A percentile compares a stretch with the other conserved stretches of the same genome.
These are phyloP conservation scores for Straminergon stramineum DNA, from an alignment of 225 moss, liverwort and hornwort genomes.

Conservation along the genomic window DNA sequence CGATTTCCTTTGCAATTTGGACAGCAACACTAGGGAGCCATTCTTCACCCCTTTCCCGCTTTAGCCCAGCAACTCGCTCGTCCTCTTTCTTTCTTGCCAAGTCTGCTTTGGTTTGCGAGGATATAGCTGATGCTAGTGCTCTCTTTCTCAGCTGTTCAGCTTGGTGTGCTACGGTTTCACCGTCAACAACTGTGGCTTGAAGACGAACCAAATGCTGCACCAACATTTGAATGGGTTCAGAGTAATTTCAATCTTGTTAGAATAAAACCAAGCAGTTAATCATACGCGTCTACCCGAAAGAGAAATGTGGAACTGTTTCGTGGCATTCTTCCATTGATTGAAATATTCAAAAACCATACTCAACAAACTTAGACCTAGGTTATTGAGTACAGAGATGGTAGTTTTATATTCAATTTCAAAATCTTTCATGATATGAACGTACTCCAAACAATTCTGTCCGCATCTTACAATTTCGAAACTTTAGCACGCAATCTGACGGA, in stretches of 20 bases:
- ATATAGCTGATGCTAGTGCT: slow-evolving; percentile 21
- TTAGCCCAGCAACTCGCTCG: slow-evolving; percentile 46
- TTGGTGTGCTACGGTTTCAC: slow-evolving; percentile 31
- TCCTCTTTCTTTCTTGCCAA: slow-evolving; percentile 38
- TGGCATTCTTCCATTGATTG: neutral
- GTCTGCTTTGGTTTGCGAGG: slow-evolving; percentile 25
- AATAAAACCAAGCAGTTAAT: neutral
- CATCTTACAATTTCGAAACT: neutral
- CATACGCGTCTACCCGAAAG: too few relatives aligned
- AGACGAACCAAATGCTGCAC: slow-evolving; percentile 54
- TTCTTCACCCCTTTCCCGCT: slow-evolving; percentile 59
- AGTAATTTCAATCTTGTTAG: neutral
- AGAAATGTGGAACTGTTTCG: neutral
- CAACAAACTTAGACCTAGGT: neutral
- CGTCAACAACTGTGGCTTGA: slow-evolving; percentile 56
- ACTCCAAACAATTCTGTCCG: neutral
- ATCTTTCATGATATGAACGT: neutral
- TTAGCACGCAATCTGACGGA: neutral
- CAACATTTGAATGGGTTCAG: neutral
- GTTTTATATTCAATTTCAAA: neutral
- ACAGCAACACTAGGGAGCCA: slow-evolving; percentile 72
- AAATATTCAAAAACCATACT: neutral
- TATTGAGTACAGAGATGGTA: too few relatives aligned
- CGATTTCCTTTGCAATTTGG: slow-evolving; percentile 26
- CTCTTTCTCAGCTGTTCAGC: slow-evolving; percentile 39